Evolutionary conservation across 768 basidiomycete genomes (phyloP).

Genomic region (Tricholoma sp.): DNA sequence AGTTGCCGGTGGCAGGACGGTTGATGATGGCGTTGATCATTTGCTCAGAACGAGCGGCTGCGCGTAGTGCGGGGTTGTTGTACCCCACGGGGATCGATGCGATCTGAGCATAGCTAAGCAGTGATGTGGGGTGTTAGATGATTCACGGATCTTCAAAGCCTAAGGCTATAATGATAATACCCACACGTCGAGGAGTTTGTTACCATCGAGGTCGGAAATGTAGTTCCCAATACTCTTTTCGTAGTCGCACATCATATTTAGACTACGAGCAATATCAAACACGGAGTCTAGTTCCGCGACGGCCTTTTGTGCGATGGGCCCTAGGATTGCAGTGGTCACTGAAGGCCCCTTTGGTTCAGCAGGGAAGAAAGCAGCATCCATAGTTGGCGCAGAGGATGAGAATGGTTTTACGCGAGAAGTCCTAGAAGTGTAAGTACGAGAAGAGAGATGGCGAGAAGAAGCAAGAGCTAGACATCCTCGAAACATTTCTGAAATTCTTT

Average conservation of each 20-base stretch:
- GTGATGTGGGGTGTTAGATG: background rate
- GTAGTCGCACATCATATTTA: background rate
- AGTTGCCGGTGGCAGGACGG: background rate
- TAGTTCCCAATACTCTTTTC: background rate
- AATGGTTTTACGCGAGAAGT: background rate
- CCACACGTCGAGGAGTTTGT: background rate
- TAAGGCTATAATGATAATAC: background rate
- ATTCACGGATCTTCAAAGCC: background rate
- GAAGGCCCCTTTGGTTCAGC: background rate
- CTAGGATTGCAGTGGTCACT: background rate
- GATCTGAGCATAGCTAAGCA: background rate
- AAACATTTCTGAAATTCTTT: background rate
- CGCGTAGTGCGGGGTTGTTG: background rate
- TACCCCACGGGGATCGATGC: background rate
- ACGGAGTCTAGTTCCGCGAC: background rate
- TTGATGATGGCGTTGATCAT: background rate
- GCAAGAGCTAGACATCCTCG: background rate
- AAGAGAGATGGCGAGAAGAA: background rate
- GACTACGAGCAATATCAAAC: background rate
- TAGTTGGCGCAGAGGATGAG: background rate
- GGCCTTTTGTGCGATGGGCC: background rate
- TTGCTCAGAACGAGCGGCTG: background rate
- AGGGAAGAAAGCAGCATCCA: background rate
- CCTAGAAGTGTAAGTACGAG: background rate
- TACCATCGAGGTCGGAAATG: background rate